Evolutionary conservation across 2,329 filamentous ascomycete species (phyloP).

Genomic region (Penicillium sp.): DNA sequence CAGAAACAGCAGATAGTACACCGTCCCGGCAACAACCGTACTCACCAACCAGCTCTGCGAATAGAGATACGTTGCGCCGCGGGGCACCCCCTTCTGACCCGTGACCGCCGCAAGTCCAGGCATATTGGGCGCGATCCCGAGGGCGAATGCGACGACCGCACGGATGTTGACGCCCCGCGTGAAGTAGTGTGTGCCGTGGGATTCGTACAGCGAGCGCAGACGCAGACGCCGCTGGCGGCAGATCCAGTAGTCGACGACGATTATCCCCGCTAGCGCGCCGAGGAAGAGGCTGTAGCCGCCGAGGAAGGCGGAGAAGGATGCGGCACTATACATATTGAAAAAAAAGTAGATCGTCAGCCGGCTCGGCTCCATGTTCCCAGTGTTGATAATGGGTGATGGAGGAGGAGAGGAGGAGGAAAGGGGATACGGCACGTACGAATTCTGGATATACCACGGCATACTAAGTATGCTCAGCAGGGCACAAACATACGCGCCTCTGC

Average conservation of each 20-base stretch:
- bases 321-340: not conserved
- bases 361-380: too few species aligned
- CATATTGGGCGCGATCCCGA: constrained; percentile 18
- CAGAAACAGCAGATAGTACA: constrained; percentile 14
- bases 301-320: constrained; percentile 19
- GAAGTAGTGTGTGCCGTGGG: constrained; percentile 17
- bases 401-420: not conserved
- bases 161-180: constrained; percentile 13
- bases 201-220: constrained; percentile 13
- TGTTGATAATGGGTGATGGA: not conserved
- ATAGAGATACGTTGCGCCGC: constrained; percentile 19
- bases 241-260: constrained; percentile 20
- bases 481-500: constrained; percentile 17
- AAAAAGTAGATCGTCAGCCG: too few species aligned
- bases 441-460: constrained; percentile 22
- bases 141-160: constrained; percentile 13
- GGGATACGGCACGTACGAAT: not conserved
- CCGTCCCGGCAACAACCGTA: constrained; percentile 5
- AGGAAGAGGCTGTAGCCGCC: constrained; percentile 21
- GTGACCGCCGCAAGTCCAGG: constrained; percentile 16
- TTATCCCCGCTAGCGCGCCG: constrained; percentile 13
- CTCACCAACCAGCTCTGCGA: constrained; percentile 20
- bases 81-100: constrained; percentile 12
- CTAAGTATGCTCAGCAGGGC: constrained; percentile 12
- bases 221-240: constrained; percentile 12